Conservation (phyloP, 2,329 filamentous ascomycete genomes). For the Chrysosphaeria jannelii region DNA sequence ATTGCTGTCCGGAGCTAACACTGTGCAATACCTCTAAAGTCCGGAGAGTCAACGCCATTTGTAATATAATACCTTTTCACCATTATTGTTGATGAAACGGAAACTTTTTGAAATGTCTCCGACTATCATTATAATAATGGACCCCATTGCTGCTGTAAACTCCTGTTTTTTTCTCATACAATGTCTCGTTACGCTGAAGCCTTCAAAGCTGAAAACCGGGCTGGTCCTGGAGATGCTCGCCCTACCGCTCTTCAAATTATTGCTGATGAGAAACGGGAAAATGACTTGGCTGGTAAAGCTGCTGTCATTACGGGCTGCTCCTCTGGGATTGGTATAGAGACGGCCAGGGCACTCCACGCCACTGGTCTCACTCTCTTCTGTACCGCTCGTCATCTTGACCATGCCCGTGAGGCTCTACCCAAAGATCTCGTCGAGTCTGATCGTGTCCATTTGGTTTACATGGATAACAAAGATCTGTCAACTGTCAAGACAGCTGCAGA, state of each 20-base stretch:
- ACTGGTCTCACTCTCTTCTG: slow-evolving; percentile 15
- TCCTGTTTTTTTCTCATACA: too few relatives aligned
- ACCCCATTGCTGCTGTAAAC: too few relatives aligned
- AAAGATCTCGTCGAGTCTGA: slow-evolving; percentile 6
- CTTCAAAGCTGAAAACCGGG: too few relatives aligned
- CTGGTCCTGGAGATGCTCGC: slow-evolving; percentile 10
- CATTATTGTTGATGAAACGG: too few relatives aligned
- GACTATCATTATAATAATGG: too few relatives aligned
- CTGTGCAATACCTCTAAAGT: too few relatives aligned
- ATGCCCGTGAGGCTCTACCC: slow-evolving; percentile 9
- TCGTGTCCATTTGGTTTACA: slow-evolving; percentile 9
- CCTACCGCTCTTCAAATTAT: slow-evolving; percentile 11
- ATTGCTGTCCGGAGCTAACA: too few relatives aligned
- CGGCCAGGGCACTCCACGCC: slow-evolving; percentile 11
- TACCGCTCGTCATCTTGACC: slow-evolving; percentile 12
- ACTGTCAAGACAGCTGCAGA: slow-evolving; percentile 9
- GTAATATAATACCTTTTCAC: too few relatives aligned
- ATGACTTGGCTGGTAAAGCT: slow-evolving; percentile 9
- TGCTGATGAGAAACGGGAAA: slow-evolving; percentile 9
- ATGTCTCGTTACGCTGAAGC: too few relatives aligned
- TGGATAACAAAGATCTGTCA: slow-evolving; percentile 7
- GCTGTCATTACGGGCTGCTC: slow-evolving; percentile 12
- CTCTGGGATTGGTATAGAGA: slow-evolving; percentile 12
- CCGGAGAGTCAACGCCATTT: too few relatives aligned
- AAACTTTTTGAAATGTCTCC: too few relatives aligned